Evolutionary conservation across 192 early-diverging fungal genomes (phyloP), one percentile per base, ranked within the genome.

Genomic region (Gaertneriomyces semiglobifer): DNA sequence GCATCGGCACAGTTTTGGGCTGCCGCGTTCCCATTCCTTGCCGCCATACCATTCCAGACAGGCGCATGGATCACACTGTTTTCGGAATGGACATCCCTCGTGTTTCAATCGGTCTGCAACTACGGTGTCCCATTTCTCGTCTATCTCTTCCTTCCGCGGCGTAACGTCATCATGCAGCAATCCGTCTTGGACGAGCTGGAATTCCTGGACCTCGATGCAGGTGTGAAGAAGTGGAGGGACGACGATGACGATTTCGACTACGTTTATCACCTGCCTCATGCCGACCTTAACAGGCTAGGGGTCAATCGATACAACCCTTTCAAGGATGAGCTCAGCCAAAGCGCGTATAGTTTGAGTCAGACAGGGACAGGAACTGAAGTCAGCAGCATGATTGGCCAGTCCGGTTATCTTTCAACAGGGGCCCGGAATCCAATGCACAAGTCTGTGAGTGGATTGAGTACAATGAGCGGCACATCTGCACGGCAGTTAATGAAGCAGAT

Each of bases 41-140:
- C 88, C 54, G 84, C 77, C 10, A 73, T 89, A 16, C 87, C 87
- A 5, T 81, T 88, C 44, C 86, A 88, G 77, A 89, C 88, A 7
- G 85, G 88, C 41, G 63, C 70, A 20, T 81, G 74, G 60, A 58
- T 89, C 46, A 77, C 75, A 6, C 67, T 59, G 19, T 79, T 89
- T 44, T 75, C 83, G 8, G 83, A 79, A 20, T 90, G 86, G 86
- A 79, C 80, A 16, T 84, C 80, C 58, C 59, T 90, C 38, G 79
- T 87, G 50, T 82, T 89, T 47, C 75, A 81, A 73, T 89, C 85
- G 39, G 73, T 73, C n/a, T 82, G 81, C 54, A 88, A 88, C 68
- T 89, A 87, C 63, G 78, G 87, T 40, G 73, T 87, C 2, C 88
- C 88, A 2, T 86, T 89, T 63, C 69, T 86, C 14, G 74, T 91